Base-by-base conservation (phyloP, 1,139 yeast species). In the Debaryomyces fabryi region DNA sequence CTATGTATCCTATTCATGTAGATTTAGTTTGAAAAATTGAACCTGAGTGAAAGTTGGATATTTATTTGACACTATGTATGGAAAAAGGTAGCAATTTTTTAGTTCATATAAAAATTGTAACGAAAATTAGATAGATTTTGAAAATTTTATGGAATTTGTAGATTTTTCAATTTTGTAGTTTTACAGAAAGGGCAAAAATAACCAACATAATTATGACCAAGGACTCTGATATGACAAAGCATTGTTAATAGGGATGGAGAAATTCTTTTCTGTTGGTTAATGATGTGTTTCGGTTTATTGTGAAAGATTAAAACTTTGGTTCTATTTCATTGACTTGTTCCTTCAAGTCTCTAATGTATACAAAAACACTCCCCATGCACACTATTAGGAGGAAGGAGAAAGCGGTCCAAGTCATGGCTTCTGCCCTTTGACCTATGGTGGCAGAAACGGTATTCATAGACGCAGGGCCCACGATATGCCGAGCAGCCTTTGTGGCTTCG, bases 371-470 rank as follows among this genome's bases (percentile, higher is more conserved):
- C 3, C 64, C 66, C 15, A 67, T 45, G 46, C 59, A 57, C 10
- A 59, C 59, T 10, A 67, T 44, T 10, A 60, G 42, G 24, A 78
- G 55, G 52, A 85, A 78, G 1, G 81, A 62, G 59, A 85, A 83
- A 0, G 82, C 74, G 4, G 79, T 64, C 91, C 92, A 86, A 1
- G 83, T 69, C 79, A 86, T 74, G 0, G 79, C 75, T 18, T 76
- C 72, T 0, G 91, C 88, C 47, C 86, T 71, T 1, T 52, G 57
- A 1, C 93, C 93, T 4, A 63, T 59, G 5, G 61, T 56, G 0
- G 79, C 82, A 6, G 58, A 46, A 0, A 86, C 60, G 3, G 82
- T 70, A 0, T 74, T 64, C 74, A 83, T 71, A 32, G 88, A 82
- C 3, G 88, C 75, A 1, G 71, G 65, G 1, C 74, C 71, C 1